phyloP scores from a whole-genome alignment of 805 yeast species.

The Millerago galiae region DNA sequence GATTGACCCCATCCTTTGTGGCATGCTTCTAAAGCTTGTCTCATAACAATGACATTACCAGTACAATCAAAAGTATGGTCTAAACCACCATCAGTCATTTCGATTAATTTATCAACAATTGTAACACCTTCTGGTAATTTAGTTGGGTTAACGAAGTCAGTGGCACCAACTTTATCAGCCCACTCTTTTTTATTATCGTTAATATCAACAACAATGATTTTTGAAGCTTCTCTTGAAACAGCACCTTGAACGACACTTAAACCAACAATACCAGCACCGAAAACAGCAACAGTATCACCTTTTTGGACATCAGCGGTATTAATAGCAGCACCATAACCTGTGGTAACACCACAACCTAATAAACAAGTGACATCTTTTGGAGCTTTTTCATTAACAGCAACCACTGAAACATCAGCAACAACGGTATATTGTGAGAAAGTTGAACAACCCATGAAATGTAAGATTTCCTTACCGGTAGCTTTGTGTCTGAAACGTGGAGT shows the following conservation, averaged over 20 bases:
- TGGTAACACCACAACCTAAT: conserved; percentile 97
- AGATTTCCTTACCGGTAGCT: conserved; percentile 69
- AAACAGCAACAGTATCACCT: conserved; percentile 93
- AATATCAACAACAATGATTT: conserved; percentile 80
- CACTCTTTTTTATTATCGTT: conserved; percentile 79
- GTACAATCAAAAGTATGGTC: conserved; percentile 98
- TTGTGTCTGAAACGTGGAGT: conserved; percentile 78
- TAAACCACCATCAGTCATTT: conserved; percentile 94
- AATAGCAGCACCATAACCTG: conserved; percentile 97
- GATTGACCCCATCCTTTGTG: conserved; percentile 99
- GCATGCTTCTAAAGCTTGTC: conserved; percentile 92
- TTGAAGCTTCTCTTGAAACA: conserved; percentile 68
- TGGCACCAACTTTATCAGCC: conserved; percentile 90
- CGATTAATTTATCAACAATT: conserved; percentile 75
- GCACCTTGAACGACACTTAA: conserved; percentile 96
- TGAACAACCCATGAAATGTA: conserved; percentile 98
- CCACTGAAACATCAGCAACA: conserved; percentile 95
- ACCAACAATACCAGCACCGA: conserved; percentile 98
- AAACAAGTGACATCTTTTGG: conserved; percentile 83
- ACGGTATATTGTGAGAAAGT: conserved; percentile 97
- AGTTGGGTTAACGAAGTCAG: conserved; percentile 86
- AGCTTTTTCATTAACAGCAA: conserved; percentile 80
- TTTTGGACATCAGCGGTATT: conserved; percentile 85
- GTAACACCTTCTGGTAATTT: conserved; percentile 68
- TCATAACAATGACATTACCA: conserved; percentile 93